These are phyloP conservation scores for Fusarium napiforme DNA, from an alignment of 2,329 filamentous ascomycete genomes.

Conservation along the genomic window DNA sequence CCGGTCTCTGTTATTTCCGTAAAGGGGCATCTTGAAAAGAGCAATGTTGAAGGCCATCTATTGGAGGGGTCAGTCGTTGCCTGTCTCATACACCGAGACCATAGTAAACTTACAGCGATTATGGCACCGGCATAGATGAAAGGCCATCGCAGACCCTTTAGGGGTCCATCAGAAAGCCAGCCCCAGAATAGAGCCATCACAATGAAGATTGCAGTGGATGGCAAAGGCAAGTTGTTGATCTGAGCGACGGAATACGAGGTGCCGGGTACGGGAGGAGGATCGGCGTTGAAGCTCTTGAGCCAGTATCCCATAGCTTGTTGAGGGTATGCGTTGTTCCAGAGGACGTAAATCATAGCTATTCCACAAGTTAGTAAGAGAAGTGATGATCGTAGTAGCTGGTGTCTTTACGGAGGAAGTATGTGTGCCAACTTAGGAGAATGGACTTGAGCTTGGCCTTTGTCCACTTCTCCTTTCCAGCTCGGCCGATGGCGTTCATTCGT, in stretches of 20 bases:
- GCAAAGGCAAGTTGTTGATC: slow-evolving; percentile 20
- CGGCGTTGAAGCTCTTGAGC: slow-evolving; percentile 4
- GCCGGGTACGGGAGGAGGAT: neutral
- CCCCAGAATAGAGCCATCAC: slow-evolving; percentile 28
- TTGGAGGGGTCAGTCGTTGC: fast-evolving
- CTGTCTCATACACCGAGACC: fast-evolving
- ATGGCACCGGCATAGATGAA: slow-evolving; percentile 34
- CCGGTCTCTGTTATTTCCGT: slow-evolving; percentile 14
- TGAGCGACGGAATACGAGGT: slow-evolving; percentile 2
- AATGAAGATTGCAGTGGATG: slow-evolving; percentile 32
- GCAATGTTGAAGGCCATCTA: slow-evolving; percentile 26
- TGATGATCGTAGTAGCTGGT: fast-evolving
- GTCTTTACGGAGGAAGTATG: slow-evolving; percentile 20
- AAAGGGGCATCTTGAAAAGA: slow-evolving; percentile 30
- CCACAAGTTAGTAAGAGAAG: fast-evolving
- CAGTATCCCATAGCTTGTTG: slow-evolving; percentile 2
- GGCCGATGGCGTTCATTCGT: slow-evolving; percentile 14
- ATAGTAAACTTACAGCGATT: slow-evolving; percentile 7
- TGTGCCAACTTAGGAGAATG: slow-evolving; percentile 35
- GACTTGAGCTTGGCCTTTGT: slow-evolving; percentile 19
- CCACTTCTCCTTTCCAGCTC: slow-evolving; percentile 34
- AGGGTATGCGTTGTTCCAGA: slow-evolving; percentile 8
- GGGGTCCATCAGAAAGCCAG: slow-evolving; percentile 34
- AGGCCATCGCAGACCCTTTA: slow-evolving; percentile 20
- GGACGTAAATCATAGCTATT: slow-evolving; percentile 4